A percentile compares a stretch with the other conserved stretches of the same genome.
Conservation (phyloP, 176 grass and related monocot species). For the Canna indica region DNA sequence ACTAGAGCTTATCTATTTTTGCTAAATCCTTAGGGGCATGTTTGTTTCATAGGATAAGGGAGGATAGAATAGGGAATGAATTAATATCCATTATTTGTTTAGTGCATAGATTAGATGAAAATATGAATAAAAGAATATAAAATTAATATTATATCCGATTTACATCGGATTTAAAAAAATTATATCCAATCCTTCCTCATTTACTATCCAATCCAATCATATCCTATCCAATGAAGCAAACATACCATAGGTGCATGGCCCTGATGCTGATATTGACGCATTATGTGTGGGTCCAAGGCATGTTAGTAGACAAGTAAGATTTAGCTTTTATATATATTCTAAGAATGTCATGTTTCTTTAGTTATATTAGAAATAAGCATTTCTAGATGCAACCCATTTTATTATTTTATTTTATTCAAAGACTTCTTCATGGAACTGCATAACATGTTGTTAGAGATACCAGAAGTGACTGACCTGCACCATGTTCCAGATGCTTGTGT, state of each 20-base stretch:
- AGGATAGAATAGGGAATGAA: too few relatives aligned
- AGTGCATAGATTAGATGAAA: too few relatives aligned
- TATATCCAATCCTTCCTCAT: too few relatives aligned
- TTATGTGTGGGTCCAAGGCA: conserved; percentile 80
- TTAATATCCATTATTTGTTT: too few relatives aligned
- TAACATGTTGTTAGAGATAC: conserved; percentile 74
- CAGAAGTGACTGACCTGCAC: conserved; percentile 71
- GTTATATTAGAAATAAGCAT: neutral
- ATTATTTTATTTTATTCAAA: conserved; percentile 35
- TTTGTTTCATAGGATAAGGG: too few relatives aligned
- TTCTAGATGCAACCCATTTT: neutral
- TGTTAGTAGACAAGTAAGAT: conserved; percentile 68
- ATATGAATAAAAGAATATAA: too few relatives aligned
- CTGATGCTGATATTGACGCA: conserved; percentile 87
- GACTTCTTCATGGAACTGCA: conserved; percentile 75
- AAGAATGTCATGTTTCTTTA: conserved; percentile 3
- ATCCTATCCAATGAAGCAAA: too few relatives aligned
- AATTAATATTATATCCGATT: too few relatives aligned
- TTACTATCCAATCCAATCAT: too few relatives aligned
- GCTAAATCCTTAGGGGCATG: too few relatives aligned
- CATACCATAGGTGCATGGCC: conserved; percentile 94
- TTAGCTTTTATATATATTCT: neutral
- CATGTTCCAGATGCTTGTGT: conserved; percentile 94
- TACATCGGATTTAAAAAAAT: too few relatives aligned
- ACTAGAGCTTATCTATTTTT: too few relatives aligned